phyloP scores from a whole-genome alignment of 495 filamentous ascomycete species.

The Halenospora varia region DNA sequence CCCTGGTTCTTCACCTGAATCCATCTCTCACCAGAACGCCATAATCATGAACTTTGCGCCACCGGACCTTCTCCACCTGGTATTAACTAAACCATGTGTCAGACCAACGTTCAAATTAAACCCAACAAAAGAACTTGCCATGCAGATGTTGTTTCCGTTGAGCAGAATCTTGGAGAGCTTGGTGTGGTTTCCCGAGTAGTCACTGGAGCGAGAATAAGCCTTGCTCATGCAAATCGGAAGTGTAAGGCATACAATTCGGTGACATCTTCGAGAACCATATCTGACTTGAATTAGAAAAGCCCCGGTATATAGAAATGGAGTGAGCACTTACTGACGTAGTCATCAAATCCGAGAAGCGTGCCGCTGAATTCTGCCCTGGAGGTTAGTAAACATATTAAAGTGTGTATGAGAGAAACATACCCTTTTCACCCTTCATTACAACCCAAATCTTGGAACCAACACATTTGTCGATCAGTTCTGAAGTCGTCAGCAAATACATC shows the following conservation, averaged over 20 bases:
- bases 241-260: slow-evolving; percentile 78
- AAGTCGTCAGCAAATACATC: slow-evolving; percentile 19
- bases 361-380: slow-evolving; percentile 81
- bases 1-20: too few relatives aligned
- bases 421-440: slow-evolving; percentile 98
- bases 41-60: slow-evolving; percentile 14
- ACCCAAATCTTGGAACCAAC: slow-evolving; percentile 98
- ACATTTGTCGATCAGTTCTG: slow-evolving; percentile 98
- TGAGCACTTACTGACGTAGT: slow-evolving; percentile 91
- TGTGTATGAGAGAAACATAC: slow-evolving; percentile 35
- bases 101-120: slow-evolving; percentile 1
- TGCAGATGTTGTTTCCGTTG: slow-evolving; percentile 99
- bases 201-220: slow-evolving; percentile 45
- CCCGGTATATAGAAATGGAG: background rate
- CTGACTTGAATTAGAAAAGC: slow-evolving; percentile 39
- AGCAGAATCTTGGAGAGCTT: slow-evolving; percentile 91
- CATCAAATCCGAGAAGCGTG: slow-evolving; percentile 91
- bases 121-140: slow-evolving; percentile 61
- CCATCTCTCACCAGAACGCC: background rate
- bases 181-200: slow-evolving; percentile 79
- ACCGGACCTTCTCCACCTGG: slow-evolving; percentile 79
- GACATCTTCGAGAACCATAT: slow-evolving; percentile 97
- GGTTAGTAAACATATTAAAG: background rate
- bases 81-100: slow-evolving; percentile 57
- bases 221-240: background rate